Base-by-base conservation (phyloP, 2,329 filamentous ascomycete genomes). In the Aspergillus sp. region DNA sequence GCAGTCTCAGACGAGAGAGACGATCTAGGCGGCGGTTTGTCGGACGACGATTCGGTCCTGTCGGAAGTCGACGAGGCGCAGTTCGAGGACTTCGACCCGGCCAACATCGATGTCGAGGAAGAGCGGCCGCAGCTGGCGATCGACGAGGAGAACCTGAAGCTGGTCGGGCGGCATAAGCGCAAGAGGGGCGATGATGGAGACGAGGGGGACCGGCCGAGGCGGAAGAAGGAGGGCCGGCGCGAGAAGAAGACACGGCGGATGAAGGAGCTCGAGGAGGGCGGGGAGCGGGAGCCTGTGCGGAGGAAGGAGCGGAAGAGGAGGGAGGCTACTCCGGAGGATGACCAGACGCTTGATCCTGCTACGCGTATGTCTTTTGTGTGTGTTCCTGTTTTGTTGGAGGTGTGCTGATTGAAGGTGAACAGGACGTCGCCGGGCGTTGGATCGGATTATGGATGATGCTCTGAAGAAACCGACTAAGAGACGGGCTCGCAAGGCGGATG, bases 371-470 rank as follows among this genome's bases (percentile, higher is more conserved):
- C 16, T 26, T 22, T 32, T 15, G 30, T 15, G 12, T 29, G 17
- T 27, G 12, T 15, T 22, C 11, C 17, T 35, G 20, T 20, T 29
- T 15, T 22, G 19, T 22, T 10, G 5, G 19, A n/a, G n/a, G 17
- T 26, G 36, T 25, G 26, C 8, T 31, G 30, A 24, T n/a, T 17
- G 11, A 11, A 16, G 24, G 24, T 24, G 11, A 25, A 27, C 45
- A 78, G 74, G 71, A 48, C 77, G 88, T 47, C 79, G 82, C 48
- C 74, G 84, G 45, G 88, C 86, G 13, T 78, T 98, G 33, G 85
- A 94, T 51, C 75, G 80, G 45, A 82, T 84, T 35, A 85, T 96
- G 65, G 85, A 94, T 57, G 83, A 83, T 35, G 86, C 88, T 1
- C 69, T 93, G 48, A 93, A 93, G 66, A 84, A 83, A 47, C 78